Evolutionary conservation across 1,284 basidiomycete genomes (phyloP), one percentile per base, ranked within the genome.

Genomic region (Melampsora americana): DNA sequence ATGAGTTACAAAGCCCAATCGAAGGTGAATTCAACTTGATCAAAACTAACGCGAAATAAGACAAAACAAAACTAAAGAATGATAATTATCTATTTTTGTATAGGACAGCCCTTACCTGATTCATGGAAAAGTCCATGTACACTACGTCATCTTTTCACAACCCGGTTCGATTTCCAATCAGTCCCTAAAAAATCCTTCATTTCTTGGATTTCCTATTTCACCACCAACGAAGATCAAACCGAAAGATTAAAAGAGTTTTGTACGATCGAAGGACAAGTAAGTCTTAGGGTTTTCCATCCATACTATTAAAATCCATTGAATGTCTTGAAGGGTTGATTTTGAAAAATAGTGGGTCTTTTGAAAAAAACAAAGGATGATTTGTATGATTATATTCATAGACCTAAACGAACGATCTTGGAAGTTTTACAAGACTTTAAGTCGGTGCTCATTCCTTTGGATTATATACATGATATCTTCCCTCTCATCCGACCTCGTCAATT

Each of bases 191-290:
- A 90, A 48, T 87, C 88, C 0, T 95, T 96, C 82, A 95, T 96
- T 79, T 88, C 89, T 78, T 87, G 89, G 80, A 84, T 95, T 48
- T 86, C 88, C 12, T 86, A 91, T 79, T 91, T 98, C 81, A 88
- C 90, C 0, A 82, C 84, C 0, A 90, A 93, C 79, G 89, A 90
- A 60, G 84, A 90, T 62, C 94, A 98, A 81, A 84, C 84, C 32
- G 95, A 96, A 80, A 91, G 91, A 80, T 83, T 98, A 16, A 87
- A 90, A 66, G 95, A 97, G 78, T 97, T 96, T 79, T 84, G 89
- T 46, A 87, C 88, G 1, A 83, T 85, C 5, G 89, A 90, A 77
- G 91, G 90, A 74, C 88, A 89, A 62, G 91, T 92, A 81, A 77
- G 86, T 82, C 16, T 56, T 18, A 46, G 14, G n/a, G 18, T n/a